Base-by-base conservation (phyloP, 495 filamentous ascomycete species). In the Penicillium antarcticum region DNA sequence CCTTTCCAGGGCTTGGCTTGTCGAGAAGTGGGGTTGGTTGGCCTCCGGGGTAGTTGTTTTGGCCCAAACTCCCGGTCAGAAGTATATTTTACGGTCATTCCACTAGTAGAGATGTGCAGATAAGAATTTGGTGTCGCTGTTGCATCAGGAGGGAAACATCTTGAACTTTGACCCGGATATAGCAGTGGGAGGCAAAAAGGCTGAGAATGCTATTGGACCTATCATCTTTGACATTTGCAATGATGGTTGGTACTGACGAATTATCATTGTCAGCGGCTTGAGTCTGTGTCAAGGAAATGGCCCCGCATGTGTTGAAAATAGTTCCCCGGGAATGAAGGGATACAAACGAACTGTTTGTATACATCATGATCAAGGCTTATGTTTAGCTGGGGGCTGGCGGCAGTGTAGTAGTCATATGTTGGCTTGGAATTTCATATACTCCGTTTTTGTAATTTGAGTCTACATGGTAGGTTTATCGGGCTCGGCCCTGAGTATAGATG, bases 301-400 rank as follows among this genome's bases (percentile, higher is more conserved):
- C 36, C 21, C 40, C 40, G 39, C 31, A 19, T 32, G 40, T 18
- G n/a, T 34, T 26, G 18, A 26, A 26, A 23, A 18, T 34, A 37
- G 33, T 16, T 37, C 39, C 36, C 5, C 5, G 18, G 40, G 48
- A 51, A 51, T 44, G 48, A 29, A 51, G 40, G 48, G 48, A 44
- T 43, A 7, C 26, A 29, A 5, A 21, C 19, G 32, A 17, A 5
- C 13, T 17, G 37, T 5, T 5, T 37, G 19, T 47, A 37, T 21
- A 3, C 18, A 24, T 35, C 29, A 21, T 24, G 8, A 14, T 17
- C 4, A 2, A 21, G 16, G 16, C 24, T 39, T 31, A 9, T 10
- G 16, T 32, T 2, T 32, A 9, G 14, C 35, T 7, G 18, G 10
- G 44, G 24, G n/a, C 5, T 48, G 26, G 35, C 23, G 36, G 36